phyloP scores from a whole-genome alignment of 768 basidiomycete genomes.

The Mycena alexandri region DNA sequence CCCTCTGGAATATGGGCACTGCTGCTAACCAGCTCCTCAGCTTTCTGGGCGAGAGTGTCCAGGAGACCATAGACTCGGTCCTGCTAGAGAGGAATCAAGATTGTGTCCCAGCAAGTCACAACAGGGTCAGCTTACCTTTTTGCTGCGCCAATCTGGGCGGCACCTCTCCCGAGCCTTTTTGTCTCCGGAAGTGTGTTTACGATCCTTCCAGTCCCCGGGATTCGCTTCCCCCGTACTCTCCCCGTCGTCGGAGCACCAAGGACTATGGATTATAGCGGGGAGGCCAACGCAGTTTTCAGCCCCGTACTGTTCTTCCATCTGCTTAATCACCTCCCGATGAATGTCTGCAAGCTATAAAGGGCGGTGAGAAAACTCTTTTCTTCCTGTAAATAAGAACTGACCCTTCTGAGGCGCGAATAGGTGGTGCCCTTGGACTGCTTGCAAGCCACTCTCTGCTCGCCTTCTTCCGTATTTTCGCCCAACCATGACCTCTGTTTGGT shows the following conservation, averaged over 20 bases:
- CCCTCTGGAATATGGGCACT: too few species aligned
- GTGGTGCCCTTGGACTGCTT: too few species aligned
- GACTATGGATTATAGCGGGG: not conserved
- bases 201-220: not conserved
- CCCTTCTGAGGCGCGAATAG: not conserved
- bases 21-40: too few species aligned
- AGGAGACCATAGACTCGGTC: not conserved
- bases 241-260: not conserved
- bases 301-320: not conserved
- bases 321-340: not conserved
- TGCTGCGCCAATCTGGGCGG: not conserved
- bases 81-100: too few species aligned
- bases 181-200: not conserved
- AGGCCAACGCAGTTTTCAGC: not conserved
- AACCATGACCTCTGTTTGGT: not conserved
- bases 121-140: not conserved
- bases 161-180: not conserved
- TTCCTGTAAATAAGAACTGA: not conserved
- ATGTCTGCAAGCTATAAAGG: not conserved
- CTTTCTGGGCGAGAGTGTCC: not conserved
- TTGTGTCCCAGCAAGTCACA: too few species aligned
- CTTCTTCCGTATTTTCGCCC: too few species aligned
- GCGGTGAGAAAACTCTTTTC: too few species aligned
- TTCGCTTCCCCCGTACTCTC: not conserved
- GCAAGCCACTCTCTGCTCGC: too few species aligned